Conservation (phyloP, 164 flowering plant genomes). For the Chloranthus sessilifolius region DNA sequence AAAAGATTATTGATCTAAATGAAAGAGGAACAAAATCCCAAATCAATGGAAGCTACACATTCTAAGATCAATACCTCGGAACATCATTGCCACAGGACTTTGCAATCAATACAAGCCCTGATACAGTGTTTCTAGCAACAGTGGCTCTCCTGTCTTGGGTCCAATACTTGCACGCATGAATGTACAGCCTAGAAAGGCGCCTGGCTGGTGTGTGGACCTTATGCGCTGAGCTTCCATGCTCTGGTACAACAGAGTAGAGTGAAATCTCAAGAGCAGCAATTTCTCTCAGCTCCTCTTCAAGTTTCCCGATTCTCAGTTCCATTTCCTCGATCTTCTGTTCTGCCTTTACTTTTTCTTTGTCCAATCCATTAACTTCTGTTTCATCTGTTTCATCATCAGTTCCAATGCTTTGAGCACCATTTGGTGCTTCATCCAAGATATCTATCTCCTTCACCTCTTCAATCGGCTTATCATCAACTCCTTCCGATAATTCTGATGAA, state of each 20-base stretch:
- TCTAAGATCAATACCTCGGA: constrained; percentile 50
- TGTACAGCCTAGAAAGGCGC: constrained; percentile 88
- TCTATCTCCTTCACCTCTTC: constrained; percentile 54
- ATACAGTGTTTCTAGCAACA: constrained; percentile 78
- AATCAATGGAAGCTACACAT: background rate
- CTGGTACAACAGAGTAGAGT: constrained; percentile 87
- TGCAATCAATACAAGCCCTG: constrained; percentile 83
- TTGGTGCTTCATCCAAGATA: constrained; percentile 46
- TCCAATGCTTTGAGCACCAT: constrained; percentile 38
- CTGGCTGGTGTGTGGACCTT: constrained; percentile 98
- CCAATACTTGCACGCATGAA: constrained; percentile 95
- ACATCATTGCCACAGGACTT: constrained; percentile 94
- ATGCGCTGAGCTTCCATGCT: constrained; percentile 97
- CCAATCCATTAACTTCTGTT: constrained; percentile 36
- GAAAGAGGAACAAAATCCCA: background rate
- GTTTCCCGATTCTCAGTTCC: constrained; percentile 73
- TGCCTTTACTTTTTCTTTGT: constrained; percentile 34
- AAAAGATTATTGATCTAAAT: constrained; percentile 8
- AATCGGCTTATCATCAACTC: constrained; percentile 35
- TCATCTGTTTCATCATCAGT: constrained; percentile 50
- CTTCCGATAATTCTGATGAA: constrained; percentile 68
- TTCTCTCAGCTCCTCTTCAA: constrained; percentile 91
- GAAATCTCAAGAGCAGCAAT: constrained; percentile 96
- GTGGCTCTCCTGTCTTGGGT: constrained; percentile 72
- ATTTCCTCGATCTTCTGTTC: constrained; percentile 60